Base-by-base conservation (phyloP, 2,329 filamentous ascomycete genomes). In the Botryotinia narcissicola region DNA sequence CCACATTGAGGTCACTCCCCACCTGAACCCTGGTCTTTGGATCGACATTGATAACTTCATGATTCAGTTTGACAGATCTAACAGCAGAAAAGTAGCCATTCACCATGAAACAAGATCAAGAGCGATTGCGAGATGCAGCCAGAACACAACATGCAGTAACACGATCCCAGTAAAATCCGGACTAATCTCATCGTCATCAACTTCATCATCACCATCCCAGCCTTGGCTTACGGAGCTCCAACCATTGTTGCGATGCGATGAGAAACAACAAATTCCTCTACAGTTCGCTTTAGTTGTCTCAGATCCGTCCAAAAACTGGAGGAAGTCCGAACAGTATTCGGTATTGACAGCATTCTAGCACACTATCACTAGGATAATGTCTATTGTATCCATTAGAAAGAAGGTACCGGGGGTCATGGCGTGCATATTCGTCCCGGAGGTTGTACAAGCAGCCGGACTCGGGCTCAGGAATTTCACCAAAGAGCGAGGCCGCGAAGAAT, bases 381-480 rank as follows among this genome's bases (percentile, higher is more conserved):
- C 18, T n/a, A n/a, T n/a, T 62, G 20, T 3, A 46, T 37, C 68
- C n/a, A 59, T 62, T 37, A 29, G 40, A 57, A 70, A 44, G 32
- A 46, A 46, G 25, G 25, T 61, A 25, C 32, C 46, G 57, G 18
- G 61, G 44, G 46, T 64, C 60, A 63, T 71, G 69, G 59, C 69
- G 69, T 71, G 44, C 59, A 51, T 20, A 46, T 64, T 51, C 69
- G 44, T 40, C 29, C 69, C 70, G 70, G 70, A 72, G 32, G 70
- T 66, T n/a, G 46, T 59, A 72, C 70, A 32, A 35, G 29, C 29
- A 42, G 35, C 61, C 70, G 70, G 70, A 67, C 70, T 72, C 48
- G 61, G 61, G 37, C 70, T 64, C 42, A 37, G 35, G 48, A 67
- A n/a, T 20, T 44, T n/a, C 40, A 29, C 46, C 29, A 72, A 59